phyloP scores from a whole-genome alignment of 345 rosid genomes.

The Acer saccharum region DNA sequence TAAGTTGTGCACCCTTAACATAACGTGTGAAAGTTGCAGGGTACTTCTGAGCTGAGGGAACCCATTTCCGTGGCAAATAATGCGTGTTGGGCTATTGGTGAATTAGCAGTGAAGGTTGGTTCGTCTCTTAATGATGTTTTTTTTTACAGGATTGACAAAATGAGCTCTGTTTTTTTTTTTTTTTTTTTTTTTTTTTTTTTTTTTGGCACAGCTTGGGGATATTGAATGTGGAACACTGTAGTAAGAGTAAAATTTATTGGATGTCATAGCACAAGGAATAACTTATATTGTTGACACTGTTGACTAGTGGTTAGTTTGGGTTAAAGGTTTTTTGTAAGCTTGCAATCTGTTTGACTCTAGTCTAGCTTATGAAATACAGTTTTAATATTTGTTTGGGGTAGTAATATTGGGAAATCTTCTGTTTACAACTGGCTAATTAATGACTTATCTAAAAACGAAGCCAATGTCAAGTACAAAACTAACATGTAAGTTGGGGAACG shows the following conservation, averaged over 20 bases:
- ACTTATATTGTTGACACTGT: not conserved
- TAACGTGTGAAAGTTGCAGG: slow-evolving; percentile 45
- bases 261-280: not conserved
- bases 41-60: slow-evolving; percentile 60
- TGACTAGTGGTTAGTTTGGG: not conserved
- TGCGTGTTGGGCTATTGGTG: slow-evolving; percentile 99
- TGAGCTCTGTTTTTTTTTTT: not conserved
- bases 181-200: not conserved
- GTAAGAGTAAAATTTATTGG: not conserved
- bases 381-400: not conserved
- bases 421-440: not conserved
- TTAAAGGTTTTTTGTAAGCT: not conserved
- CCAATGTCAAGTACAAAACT: not conserved
- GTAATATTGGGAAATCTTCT: not conserved
- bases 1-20: slow-evolving; percentile 6
- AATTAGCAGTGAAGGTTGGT: slow-evolving; percentile 85
- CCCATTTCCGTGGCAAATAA: slow-evolving; percentile 87
- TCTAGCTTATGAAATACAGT: not conserved
- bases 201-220: not conserved
- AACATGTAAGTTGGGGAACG: not conserved
- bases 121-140: not conserved
- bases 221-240: not conserved
- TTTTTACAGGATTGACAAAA: not conserved
- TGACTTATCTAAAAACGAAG: not conserved
- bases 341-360: not conserved